Conservation (phyloP, 1,284 basidiomycete genomes). For the Boletus calvinii region DNA sequence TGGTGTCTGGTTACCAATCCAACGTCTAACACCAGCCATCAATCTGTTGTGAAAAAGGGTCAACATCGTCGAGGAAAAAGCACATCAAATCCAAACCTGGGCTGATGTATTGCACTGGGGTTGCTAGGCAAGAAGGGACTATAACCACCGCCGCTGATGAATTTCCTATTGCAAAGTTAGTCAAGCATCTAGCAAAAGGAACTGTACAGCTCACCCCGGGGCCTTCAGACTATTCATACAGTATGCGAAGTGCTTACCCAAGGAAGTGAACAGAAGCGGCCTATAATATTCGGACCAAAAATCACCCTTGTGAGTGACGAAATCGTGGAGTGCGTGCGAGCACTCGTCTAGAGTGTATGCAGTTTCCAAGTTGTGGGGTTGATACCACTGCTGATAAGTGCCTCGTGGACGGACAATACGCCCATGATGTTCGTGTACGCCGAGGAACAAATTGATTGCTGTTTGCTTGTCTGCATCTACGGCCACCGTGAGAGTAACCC, state of each 20-base stretch:
- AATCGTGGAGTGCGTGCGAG: slow-evolving; percentile 51
- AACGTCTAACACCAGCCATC: slow-evolving; percentile 70
- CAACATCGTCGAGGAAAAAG: not conserved
- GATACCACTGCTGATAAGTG: slow-evolving; percentile 84
- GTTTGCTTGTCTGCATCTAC: slow-evolving; percentile 96
- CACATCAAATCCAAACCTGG: slow-evolving; percentile 18
- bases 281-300: slow-evolving; percentile 94
- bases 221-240: slow-evolving; percentile 85
- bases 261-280: slow-evolving; percentile 76
- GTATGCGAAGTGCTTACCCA: slow-evolving; percentile 84
- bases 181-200: not conserved
- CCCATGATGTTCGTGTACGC: slow-evolving; percentile 62
- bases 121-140: slow-evolving; percentile 72
- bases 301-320: slow-evolving; percentile 60
- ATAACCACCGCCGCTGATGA: slow-evolving; percentile 59
- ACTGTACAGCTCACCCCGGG: slow-evolving; percentile 56
- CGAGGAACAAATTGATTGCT: slow-evolving; percentile 96
- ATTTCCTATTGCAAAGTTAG: slow-evolving; percentile 50
- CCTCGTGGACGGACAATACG: slow-evolving; percentile 48
- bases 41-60: slow-evolving; percentile 41
- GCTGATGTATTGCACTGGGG: slow-evolving; percentile 30
- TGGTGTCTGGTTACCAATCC: slow-evolving; percentile 58
- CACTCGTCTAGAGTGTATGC: slow-evolving; percentile 61
- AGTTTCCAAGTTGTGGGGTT: slow-evolving; percentile 64
- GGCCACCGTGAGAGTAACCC: not conserved